Conservation (phyloP, 2,329 filamentous ascomycete genomes). For the Gaeumannomyces tritici region DNA sequence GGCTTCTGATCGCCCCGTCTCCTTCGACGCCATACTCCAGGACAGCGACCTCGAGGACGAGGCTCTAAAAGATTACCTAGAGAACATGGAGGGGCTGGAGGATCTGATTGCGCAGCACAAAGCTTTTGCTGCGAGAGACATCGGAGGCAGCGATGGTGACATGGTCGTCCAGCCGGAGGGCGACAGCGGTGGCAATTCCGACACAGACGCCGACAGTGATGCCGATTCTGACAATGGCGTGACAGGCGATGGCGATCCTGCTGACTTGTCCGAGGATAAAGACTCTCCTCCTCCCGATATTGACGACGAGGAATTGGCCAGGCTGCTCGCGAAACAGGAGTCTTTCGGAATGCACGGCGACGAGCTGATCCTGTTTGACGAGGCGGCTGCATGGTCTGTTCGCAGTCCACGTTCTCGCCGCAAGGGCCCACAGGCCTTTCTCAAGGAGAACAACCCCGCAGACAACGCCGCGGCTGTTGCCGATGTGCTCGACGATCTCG, state of each 20-base stretch:
- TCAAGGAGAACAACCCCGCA: background rate
- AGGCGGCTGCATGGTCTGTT: constrained; percentile 24
- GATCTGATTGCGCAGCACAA: constrained; percentile 11
- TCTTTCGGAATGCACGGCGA: constrained; percentile 52
- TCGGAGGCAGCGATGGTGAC: constrained; percentile 34
- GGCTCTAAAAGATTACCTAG: constrained; percentile 60
- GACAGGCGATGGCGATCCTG: background rate
- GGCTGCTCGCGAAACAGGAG: constrained; percentile 50
- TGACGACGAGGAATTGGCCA: constrained; percentile 54
- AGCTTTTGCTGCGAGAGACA: constrained; percentile 24
- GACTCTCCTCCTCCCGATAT: constrained; percentile 34
- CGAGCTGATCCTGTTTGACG: constrained; percentile 46
- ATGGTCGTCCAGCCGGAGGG: constrained; percentile 13
- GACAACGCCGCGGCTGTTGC: constrained; percentile 28
- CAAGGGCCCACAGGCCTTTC: background rate
- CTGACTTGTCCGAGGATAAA: constrained; percentile 25
- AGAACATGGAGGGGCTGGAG: constrained; percentile 44
- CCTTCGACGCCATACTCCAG: background rate
- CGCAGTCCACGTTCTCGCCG: constrained; percentile 6
- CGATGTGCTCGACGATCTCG: constrained; percentile 57
- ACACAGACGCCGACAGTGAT: constrained; percentile 17
- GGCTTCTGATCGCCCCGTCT: background rate
- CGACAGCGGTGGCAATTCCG: background rate
- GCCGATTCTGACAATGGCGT: constrained; percentile 23
- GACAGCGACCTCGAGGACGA: constrained; percentile 28